These are phyloP conservation scores for Cymodocea nodosa DNA, from an alignment of 116 monocot species.

Conservation along the genomic window DNA sequence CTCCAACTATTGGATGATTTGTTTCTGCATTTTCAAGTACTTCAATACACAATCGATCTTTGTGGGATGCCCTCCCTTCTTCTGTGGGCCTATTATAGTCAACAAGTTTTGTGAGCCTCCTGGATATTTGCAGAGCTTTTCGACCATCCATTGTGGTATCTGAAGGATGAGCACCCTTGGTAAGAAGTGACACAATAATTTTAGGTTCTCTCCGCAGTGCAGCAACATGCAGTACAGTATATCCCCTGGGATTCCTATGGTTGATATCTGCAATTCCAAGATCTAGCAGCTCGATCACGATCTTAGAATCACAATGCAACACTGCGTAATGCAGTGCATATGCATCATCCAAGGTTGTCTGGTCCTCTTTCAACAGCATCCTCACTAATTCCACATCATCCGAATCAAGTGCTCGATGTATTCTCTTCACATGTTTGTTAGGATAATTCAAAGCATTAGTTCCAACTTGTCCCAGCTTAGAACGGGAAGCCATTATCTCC, in stretches of 20 bases:
- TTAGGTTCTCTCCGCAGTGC: constrained; percentile 55
- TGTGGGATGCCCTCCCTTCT: constrained; percentile 40
- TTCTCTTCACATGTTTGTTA: constrained; percentile 37
- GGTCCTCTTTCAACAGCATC: constrained; percentile 63
- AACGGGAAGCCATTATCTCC: constrained; percentile 27
- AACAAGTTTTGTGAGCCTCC: constrained; percentile 38
- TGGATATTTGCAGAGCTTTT: constrained; percentile 64
- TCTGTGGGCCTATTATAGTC: constrained; percentile 36
- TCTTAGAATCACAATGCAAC: constrained; percentile 46
- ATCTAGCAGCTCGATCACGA: constrained; percentile 35
- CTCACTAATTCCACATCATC: constrained; percentile 76
- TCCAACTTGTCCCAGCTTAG: constrained; percentile 8
- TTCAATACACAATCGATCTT: constrained; percentile 64
- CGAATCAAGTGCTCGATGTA: constrained; percentile 63
- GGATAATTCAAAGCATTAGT: constrained; percentile 14
- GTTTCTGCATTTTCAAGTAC: constrained; percentile 68
- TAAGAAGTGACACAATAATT: constrained; percentile 51
- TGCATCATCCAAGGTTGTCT: constrained; percentile 52
- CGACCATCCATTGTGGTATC: constrained; percentile 44
- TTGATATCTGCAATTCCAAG: constrained; percentile 49
- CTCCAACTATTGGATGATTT: constrained; percentile 18
- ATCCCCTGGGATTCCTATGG: constrained; percentile 40
- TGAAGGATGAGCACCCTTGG: constrained; percentile 50
- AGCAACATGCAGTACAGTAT: constrained; percentile 55
- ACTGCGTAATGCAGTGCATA: constrained; percentile 82